Percentiles rank a stretch among this genome's conserved stretches.
Conservation (phyloP, 2,329 filamentous ascomycete species). For the Colletotrichum trifolii region DNA sequence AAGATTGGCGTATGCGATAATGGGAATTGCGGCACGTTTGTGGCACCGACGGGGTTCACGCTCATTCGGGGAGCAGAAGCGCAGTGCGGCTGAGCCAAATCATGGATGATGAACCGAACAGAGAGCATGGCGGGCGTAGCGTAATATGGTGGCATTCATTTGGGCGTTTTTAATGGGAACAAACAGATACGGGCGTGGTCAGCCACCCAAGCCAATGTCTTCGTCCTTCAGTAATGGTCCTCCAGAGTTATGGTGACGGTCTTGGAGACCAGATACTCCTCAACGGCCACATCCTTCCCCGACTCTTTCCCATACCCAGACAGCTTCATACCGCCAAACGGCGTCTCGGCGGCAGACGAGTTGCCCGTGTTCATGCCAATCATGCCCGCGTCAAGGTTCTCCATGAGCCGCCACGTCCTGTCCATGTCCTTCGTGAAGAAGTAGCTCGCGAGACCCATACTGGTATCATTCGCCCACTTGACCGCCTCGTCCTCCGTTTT, state of each 20-base stretch:
- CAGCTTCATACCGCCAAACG: conserved; percentile 61
- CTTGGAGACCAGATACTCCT: conserved; percentile 59
- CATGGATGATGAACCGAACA: not conserved
- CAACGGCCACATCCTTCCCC: conserved; percentile 59
- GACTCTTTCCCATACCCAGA: conserved; percentile 60
- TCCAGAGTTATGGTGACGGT: conserved; percentile 57
- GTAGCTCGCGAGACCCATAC: conserved; percentile 81
- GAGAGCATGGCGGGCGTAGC: not conserved
- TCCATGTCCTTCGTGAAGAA: conserved; percentile 69
- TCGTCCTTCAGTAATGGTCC: conserved; percentile 44
- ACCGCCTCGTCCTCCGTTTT: conserved; percentile 78
- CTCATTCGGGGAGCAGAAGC: conserved; percentile 11
- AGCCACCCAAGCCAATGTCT: too few relatives aligned
- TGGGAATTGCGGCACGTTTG: conserved; percentile 28
- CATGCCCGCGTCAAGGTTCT: conserved; percentile 73
- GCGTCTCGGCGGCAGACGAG: conserved; percentile 54
- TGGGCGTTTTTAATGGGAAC: not conserved
- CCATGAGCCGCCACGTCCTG: conserved; percentile 54
- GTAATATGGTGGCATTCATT: not conserved
- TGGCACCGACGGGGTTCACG: conserved; percentile 23
- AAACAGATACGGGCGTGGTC: too few relatives aligned
- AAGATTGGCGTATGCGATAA: conserved; percentile 25
- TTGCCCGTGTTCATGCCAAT: conserved; percentile 54
- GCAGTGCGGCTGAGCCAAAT: conserved; percentile 2
- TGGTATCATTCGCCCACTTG: conserved; percentile 73